Evolutionary conservation across 2,329 filamentous ascomycete species (phyloP), one percentile per base, ranked within the genome.

Genomic region (Proliferodiscus dingleyae): DNA sequence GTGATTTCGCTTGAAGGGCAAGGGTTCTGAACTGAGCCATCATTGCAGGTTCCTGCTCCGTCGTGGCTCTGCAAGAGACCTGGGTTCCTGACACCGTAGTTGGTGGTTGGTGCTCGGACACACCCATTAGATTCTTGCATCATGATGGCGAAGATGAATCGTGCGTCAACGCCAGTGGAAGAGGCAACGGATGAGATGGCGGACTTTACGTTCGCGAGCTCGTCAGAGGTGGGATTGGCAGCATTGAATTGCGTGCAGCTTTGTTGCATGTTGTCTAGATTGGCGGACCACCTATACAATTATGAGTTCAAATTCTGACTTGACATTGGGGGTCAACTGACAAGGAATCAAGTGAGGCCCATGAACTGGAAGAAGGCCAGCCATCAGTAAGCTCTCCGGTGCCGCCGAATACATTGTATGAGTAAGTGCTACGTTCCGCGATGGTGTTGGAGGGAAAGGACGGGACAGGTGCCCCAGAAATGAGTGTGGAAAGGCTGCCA

Each of bases 121-220:
- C 58, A 51, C 28, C 62, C 61, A 36, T 54, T 58, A 8, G 55
- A 55, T 37, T 64, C 62, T 49, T 65, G 62, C 46, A 63, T 57
- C 9, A 64, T 57, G 13, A 61, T 52, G 10, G 62, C 62, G 5
- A 65, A 52, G 24, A 63, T 60, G 48, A 64, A 61, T 7, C 60
- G 53, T 13, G 56, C 51, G 44, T 65, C 60, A 16, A 65, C 51
- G 19, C 38, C 38, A 4, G 49, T 43, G 21, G 34, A 22, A 3
- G 28, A 30, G 16, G 45, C 37, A 3, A 45, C 34, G 16, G 30
- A 30, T 18, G 33, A 18, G 34, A 51, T 42, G 11, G 33, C 40
- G 26, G 16, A 28, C 19, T 39, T 28, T 21, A 52, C 44, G n/a
- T 45, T 37, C 7, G n/a, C 26, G 21, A 48, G 32, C 23, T 51